Evolutionary conservation across 2,329 filamentous ascomycete species (phyloP).

Genomic region (Fusarium floridanum): DNA sequence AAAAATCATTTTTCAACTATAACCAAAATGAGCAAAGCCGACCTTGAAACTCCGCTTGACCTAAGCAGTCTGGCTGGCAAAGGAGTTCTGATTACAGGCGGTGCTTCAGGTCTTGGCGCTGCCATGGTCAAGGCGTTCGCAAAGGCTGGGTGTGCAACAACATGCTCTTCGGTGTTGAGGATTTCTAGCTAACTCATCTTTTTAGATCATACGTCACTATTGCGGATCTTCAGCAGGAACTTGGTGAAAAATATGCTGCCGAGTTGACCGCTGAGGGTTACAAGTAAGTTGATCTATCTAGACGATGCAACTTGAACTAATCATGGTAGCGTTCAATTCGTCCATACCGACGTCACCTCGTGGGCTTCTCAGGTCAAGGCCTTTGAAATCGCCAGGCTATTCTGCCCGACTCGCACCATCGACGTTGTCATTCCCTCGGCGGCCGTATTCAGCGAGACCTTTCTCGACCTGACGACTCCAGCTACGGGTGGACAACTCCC

Average conservation of each 20-base stretch:
- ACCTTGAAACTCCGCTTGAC: background rate
- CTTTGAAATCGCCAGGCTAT: background rate
- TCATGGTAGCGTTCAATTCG: background rate
- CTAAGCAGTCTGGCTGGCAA: background rate
- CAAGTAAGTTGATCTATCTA: background rate
- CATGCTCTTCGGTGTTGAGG: background rate
- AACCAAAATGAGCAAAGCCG: background rate
- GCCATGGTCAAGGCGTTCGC: background rate
- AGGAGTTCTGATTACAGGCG: background rate
- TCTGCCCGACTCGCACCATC: background rate
- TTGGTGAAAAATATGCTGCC: background rate
- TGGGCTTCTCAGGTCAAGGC: background rate
- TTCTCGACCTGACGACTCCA: background rate
- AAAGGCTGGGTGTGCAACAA: background rate
- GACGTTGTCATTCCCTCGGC: background rate
- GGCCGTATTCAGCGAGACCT: background rate
- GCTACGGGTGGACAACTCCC: background rate
- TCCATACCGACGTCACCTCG: background rate
- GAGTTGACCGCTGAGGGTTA: background rate
- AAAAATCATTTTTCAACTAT: too few species aligned
- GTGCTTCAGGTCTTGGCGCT: background rate
- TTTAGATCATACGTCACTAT: background rate
- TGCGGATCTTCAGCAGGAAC: background rate
- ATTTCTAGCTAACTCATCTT: background rate
- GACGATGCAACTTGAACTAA: background rate